Percentiles rank a stretch among this genome's conserved stretches.
Conservation (phyloP, 2,329 filamentous ascomycete genomes). For the Xylaria sp. region DNA sequence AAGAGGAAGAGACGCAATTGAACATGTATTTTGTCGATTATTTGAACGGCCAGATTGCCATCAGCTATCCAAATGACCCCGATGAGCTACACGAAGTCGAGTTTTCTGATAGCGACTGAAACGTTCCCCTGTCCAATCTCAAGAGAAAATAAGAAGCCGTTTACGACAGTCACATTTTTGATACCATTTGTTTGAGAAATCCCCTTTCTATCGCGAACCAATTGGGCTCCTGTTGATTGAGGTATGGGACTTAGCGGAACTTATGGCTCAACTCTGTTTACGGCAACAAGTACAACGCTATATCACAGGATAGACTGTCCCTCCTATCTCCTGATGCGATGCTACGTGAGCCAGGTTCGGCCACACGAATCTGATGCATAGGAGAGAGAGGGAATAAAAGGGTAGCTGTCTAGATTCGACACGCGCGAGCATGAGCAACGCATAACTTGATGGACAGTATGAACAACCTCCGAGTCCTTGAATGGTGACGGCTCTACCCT, state of each 20-base stretch:
- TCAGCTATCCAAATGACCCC: slow-evolving; percentile 50
- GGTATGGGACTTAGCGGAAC: neutral
- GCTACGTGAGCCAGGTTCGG: too few relatives aligned
- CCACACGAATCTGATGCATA: too few relatives aligned
- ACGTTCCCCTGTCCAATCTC: neutral
- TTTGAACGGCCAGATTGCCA: slow-evolving; percentile 51
- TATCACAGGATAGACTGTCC: neutral
- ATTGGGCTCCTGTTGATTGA: too few relatives aligned
- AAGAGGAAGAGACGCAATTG: slow-evolving; percentile 45
- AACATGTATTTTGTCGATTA: slow-evolving; percentile 40
- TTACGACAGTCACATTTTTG: neutral
- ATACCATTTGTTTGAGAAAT: neutral
- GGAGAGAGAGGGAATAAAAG: too few relatives aligned
- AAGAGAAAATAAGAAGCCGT: slow-evolving; percentile 18
- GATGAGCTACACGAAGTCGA: slow-evolving; percentile 53
- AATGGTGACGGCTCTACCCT: neutral
- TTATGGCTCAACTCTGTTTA: neutral
- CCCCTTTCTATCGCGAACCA: too few relatives aligned
- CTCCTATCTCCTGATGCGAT: too few relatives aligned
- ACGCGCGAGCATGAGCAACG: too few relatives aligned
- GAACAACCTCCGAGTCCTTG: too few relatives aligned
- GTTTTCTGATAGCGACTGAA: slow-evolving; percentile 47
- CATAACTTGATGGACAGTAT: too few relatives aligned
- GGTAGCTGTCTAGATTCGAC: too few relatives aligned
- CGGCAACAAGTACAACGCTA: neutral